Base-by-base conservation (phyloP, 2,329 filamentous ascomycete species). In the Aspergillus floridensis region DNA sequence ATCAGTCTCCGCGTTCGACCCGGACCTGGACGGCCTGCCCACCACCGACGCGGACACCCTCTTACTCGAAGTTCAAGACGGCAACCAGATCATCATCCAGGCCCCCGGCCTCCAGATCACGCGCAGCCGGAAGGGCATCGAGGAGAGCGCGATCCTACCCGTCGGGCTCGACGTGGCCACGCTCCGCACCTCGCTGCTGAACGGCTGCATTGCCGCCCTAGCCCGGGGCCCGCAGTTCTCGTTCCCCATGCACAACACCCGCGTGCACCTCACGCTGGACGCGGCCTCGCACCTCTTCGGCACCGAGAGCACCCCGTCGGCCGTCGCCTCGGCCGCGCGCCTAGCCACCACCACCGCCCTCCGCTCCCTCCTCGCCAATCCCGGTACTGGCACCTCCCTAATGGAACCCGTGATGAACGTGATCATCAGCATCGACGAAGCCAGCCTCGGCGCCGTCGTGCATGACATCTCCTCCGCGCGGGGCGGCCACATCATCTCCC, bases 321-420 rank as follows among this genome's bases (percentile, higher is more conserved):
- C 80, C 65, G 83, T 81, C 73, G 92, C 85, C 69, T 91, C 81
- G 77, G 92, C 82, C 61, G 87, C 82, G 66, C 87, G 77, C 72
- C 85, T 76, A 70, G 90, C 90, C 2, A 88, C 93, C 0, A 85
- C 88, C 60, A 80, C 83, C 8, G 88, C 88, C 0, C 82, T 98
- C 1, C 84, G 84, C 53, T 81, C 86, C 19, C 86, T 77, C 35
- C 61, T 65, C 31, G 60, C 82, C 8, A 31, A 35, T 19, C 29
- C 10, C 74, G 77, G 29, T 71, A 79, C 2, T 78, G 80, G 72
- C 2, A 84, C 92, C 1, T 83, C 84, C 1, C 80, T 99, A 44
- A 89, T 98, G 78, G 95, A 99, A 71, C 95, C 95, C 1, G 90
- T 99, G 57, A 97, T 98, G 92, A 87, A 88, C 61, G 91, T 91